Conservation (phyloP, 2,329 filamentous ascomycete species). For the Calonectria fujianensis region DNA sequence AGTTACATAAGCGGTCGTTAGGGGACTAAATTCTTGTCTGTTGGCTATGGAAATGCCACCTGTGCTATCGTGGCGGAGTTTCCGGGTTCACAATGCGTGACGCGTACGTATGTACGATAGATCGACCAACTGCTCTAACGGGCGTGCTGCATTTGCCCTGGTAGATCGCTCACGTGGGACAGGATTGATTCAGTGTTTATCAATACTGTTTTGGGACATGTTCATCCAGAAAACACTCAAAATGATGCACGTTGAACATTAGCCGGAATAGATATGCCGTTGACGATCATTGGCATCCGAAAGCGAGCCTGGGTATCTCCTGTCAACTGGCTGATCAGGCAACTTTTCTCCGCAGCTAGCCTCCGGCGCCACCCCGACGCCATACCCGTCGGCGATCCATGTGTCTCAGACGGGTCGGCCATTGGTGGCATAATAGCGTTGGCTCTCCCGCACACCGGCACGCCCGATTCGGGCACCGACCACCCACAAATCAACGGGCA, state of each 20-base stretch:
- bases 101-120: background rate
- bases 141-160: background rate
- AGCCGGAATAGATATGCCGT: background rate
- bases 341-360: slow-evolving; percentile 15
- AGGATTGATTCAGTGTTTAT: background rate
- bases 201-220: background rate
- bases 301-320: background rate
- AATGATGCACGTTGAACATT: background rate
- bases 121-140: background rate
- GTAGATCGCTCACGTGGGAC: background rate
- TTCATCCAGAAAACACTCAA: background rate
- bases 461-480: slow-evolving; percentile 19
- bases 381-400: slow-evolving; percentile 5
- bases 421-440: slow-evolving; percentile 21
- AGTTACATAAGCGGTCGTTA: background rate
- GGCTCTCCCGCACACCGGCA: background rate
- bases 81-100: background rate
- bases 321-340: background rate
- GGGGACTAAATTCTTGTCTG: background rate
- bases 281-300: background rate
- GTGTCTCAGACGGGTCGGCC: background rate
- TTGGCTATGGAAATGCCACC: background rate
- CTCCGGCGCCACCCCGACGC: background rate
- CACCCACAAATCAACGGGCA: slow-evolving; percentile 10
- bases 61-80: background rate